Evolutionary conservation across 129 eudicot species (phyloP).

Genomic region (Helichrysum umbraculigerum): DNA sequence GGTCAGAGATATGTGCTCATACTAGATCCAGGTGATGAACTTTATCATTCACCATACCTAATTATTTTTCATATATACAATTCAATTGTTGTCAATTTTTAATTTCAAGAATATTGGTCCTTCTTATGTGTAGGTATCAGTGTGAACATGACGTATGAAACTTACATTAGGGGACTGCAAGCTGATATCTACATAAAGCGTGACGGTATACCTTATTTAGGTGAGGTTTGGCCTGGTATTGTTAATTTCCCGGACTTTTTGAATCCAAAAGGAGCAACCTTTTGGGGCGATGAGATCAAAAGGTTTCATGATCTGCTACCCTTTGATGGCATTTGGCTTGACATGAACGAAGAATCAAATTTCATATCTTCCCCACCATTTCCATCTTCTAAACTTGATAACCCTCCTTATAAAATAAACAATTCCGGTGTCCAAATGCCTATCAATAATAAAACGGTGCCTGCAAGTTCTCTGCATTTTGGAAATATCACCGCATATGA

Average conservation of each 20-base stretch:
- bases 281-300: constrained; percentile 70
- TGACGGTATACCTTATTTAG: constrained; percentile 62
- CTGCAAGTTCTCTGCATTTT: constrained; percentile 68
- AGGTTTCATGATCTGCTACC: constrained; percentile 53
- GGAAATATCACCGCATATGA: constrained; percentile 69
- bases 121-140: constrained; percentile 54
- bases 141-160: constrained; percentile 54
- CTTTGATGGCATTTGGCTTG: constrained; percentile 77
- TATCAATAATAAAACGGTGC: constrained; percentile 57
- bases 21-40: constrained; percentile 72
- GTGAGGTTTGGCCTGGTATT: constrained; percentile 83
- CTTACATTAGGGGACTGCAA: constrained; percentile 71
- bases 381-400: constrained; percentile 60
- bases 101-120: not conserved
- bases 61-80: not conserved
- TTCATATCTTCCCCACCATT: constrained; percentile 52
- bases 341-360: constrained; percentile 88
- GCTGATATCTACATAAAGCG: constrained; percentile 75
- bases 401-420: constrained; percentile 85
- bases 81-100: not conserved
- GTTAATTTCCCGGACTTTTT: constrained; percentile 80
- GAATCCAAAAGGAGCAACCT: constrained; percentile 51
- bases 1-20: constrained; percentile 82
- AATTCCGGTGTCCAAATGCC: constrained; percentile 47
- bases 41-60: not conserved